Base-by-base conservation (phyloP, 345 rosid species). In the Hevea brasiliensis region DNA sequence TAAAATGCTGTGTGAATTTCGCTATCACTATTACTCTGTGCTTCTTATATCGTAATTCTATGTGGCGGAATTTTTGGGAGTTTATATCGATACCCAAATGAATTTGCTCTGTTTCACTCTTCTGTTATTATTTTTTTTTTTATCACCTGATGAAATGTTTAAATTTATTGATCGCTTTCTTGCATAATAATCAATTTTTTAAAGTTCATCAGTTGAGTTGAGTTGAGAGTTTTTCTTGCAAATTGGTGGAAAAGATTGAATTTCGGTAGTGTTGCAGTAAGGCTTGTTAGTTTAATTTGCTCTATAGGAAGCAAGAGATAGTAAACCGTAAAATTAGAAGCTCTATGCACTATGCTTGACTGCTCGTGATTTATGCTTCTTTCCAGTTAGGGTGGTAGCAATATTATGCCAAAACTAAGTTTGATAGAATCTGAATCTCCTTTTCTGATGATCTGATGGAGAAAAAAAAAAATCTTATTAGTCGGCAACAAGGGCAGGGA, bases 401-500 rank as follows among this genome's bases (percentile, higher is more conserved):
- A 44, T 70, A 29, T 74, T 27, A 41, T 44, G 54, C 45, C 58
- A 29, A 73, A 65, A 58, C 23, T 41, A 12, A 12, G 57, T 59
- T 60, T 40, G 0, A 7, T 20, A 35, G 20, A 60, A 50, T 54
- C 51, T 71, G 67, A 61, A 45, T 14, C 53, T 57, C 40, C 37
- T 21, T 55, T n/a, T 44, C 51, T 6, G 27, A n/a, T 20, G 29
- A 32, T 32, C 37, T 32, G 37, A 32, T 32, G 47, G 55, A 20
- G 14, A 35, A 20, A 32, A 11, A 44, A 9, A 35, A 32, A 11
- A 44, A 9, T 17, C 6, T 35, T 11, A 20, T 20, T 9, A 62
- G 40, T 62, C 67, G 8, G 48, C 45, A 10, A 10, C 61, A 24
- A 40, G 26, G 14, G 47, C 9, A 32, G 21, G 47, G 47, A n/a